Base-by-base conservation (phyloP, 441 rosid species). In the Erodium trifolium region DNA sequence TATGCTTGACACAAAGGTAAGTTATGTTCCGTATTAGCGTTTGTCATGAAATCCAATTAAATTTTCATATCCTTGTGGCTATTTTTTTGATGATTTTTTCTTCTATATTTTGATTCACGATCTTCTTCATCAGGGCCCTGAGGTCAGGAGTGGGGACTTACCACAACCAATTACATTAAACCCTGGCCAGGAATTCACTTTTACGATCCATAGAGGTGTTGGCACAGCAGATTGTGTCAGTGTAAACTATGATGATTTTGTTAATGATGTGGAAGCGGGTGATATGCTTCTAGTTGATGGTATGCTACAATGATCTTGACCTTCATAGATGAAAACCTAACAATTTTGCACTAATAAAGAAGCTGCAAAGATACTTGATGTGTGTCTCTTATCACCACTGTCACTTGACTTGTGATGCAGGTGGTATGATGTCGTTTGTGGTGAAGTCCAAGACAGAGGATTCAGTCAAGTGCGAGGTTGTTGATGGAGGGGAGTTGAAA, bases 251-350 rank as follows among this genome's bases (percentile, higher is more conserved):
- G 99, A 94, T 73, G 99, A 92, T 74, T 94, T 94, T 77, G 94
- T 94, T 69, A 94, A 79, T 66, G 98, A 92, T 68, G 96, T 94
- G 29, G 99, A 88, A 84, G 86, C 66, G 5, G 97, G 97, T 51
- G 99, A 94, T 83, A 94, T 94, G 94, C 93, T 94, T 78, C 97
- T 94, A 72, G 96, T 94, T 81, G 99, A 94, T 83, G 99, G 97
- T 94, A 90, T 62, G 78, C 70, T 66, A 72, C 23, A 63, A 55
- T 37, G 55, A 19, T 70, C 23, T 49, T n/a, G 8, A 17, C 35
- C 8, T 14, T 45, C 51, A 9, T 10, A 45, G 51, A 45, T 10
- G 9, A 12, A 45, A 45, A 45, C 9, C 13, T 18, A 3, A 29
- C 68, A 12, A 51, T 49, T 68, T 60, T 4, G 18, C 18, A 47